Percentiles rank a stretch among this genome's conserved stretches.
These are phyloP conservation scores for Silene vulgaris DNA, from an alignment of 179 eudicot genomes.

Conservation along the genomic window DNA sequence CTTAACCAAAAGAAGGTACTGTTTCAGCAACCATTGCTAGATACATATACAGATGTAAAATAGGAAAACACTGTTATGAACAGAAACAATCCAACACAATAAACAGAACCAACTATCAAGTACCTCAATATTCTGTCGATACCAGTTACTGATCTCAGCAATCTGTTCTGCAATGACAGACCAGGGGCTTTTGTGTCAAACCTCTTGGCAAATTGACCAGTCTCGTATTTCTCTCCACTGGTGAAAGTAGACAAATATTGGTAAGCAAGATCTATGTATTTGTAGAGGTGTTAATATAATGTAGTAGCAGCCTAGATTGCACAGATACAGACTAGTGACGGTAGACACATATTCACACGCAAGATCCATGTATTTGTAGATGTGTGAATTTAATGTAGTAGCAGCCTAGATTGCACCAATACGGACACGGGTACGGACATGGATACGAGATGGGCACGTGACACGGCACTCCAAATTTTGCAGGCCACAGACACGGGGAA, in stretches of 20 bases:
- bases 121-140: conserved; percentile 63
- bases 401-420: conserved; percentile 37
- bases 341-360: conserved; percentile 20
- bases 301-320: conserved; percentile 42
- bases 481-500: not conserved
- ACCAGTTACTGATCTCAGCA: conserved; percentile 60
- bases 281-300: not conserved
- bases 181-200: conserved; percentile 59
- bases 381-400: conserved; percentile 15
- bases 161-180: conserved; percentile 64
- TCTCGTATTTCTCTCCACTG: conserved; percentile 85
- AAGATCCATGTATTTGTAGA: conserved; percentile 14
- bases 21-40: not conserved
- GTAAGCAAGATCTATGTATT: conserved; percentile 19
- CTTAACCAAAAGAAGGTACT: too few species aligned
- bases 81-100: not conserved
- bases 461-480: not conserved
- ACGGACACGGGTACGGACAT: not conserved
- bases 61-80: not conserved
- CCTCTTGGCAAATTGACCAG: conserved; percentile 46
- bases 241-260: conserved; percentile 22
- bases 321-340: conserved; percentile 33
- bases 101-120: not conserved
- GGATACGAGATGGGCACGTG: not conserved
- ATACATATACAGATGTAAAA: not conserved